Percentiles rank a stretch among this genome's conserved stretches.
Conservation (phyloP, 495 filamentous ascomycete species). For the Podospora comata region DNA sequence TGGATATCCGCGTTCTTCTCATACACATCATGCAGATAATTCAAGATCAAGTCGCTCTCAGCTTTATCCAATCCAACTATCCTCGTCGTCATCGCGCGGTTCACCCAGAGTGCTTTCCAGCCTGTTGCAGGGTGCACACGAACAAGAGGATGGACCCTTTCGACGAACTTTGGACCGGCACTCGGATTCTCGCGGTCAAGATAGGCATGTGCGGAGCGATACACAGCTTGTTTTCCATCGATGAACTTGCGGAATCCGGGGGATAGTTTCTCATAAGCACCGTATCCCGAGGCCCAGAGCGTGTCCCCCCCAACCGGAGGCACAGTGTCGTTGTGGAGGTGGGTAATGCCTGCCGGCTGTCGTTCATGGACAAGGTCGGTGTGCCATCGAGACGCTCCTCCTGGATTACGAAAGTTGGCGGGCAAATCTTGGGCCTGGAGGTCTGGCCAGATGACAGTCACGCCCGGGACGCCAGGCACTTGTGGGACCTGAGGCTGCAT, state of each 20-base stretch:
- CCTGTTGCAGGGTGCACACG: constrained; percentile 69
- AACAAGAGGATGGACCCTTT: constrained; percentile 65
- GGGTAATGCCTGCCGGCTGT: constrained; percentile 68
- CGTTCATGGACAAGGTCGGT: constrained; percentile 67
- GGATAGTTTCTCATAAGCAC: constrained; percentile 69
- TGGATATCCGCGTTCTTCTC: constrained; percentile 67
- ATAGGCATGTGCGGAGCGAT: constrained; percentile 64
- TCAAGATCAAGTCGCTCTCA: constrained; percentile 65
- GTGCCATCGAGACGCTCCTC: constrained; percentile 66
- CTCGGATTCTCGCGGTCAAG: constrained; percentile 60
- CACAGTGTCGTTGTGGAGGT: constrained; percentile 66
- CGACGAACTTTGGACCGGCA: constrained; percentile 60
- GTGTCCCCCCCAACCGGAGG: constrained; percentile 66
- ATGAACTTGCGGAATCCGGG: constrained; percentile 67
- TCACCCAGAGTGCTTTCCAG: constrained; percentile 70
- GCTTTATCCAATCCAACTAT: constrained; percentile 64
- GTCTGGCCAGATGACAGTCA: constrained; percentile 66
- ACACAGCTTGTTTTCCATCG: constrained; percentile 64
- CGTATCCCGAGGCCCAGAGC: constrained; percentile 67
- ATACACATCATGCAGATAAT: constrained; percentile 62
- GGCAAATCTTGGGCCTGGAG: constrained; percentile 54
- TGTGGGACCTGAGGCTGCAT: constrained; percentile 63
- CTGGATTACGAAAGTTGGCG: constrained; percentile 60
- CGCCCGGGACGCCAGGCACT: constrained; percentile 62
- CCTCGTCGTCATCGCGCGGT: constrained; percentile 60